phyloP scores from a whole-genome alignment of 495 filamentous ascomycete genomes.

The Aspergillus nidulans region DNA sequence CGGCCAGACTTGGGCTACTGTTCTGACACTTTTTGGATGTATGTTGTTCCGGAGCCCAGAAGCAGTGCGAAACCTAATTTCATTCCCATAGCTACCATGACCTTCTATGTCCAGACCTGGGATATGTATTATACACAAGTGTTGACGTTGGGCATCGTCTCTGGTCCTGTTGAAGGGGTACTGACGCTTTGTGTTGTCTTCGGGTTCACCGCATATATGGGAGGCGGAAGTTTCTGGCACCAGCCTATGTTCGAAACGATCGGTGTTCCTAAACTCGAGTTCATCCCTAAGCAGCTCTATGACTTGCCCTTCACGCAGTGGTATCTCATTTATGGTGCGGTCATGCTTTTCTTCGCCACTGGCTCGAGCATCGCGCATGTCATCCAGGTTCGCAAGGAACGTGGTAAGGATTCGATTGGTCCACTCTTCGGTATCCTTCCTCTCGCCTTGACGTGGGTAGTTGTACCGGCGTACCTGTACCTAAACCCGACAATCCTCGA shows the following conservation, averaged over 20 bases:
- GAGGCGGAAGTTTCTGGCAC: constrained; percentile 90
- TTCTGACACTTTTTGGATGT: constrained; percentile 81
- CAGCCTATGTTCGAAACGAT: constrained; percentile 69
- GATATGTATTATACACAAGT: constrained; percentile 98
- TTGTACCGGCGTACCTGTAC: constrained; percentile 72
- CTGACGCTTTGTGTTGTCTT: constrained; percentile 79
- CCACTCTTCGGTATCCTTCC: constrained; percentile 80
- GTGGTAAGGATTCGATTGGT: constrained; percentile 60
- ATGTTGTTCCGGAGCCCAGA: constrained; percentile 21
- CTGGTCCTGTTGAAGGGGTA: constrained; percentile 93
- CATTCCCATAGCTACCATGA: constrained; percentile 58
- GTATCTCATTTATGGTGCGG: constrained; percentile 85
- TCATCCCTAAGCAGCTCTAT: constrained; percentile 67
- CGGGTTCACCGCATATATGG: constrained; percentile 75
- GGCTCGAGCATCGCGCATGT: constrained; percentile 69
- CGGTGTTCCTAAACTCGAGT: constrained; percentile 58
- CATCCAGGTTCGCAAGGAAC: constrained; percentile 68
- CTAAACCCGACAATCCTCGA: constrained; percentile 79
- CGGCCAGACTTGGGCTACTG: constrained; percentile 86
- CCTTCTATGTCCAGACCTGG: constrained; percentile 98
- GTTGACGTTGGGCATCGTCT: constrained; percentile 85
- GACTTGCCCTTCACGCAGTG: constrained; percentile 80
- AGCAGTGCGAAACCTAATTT: constrained; percentile 17
- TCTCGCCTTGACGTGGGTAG: constrained; percentile 67
- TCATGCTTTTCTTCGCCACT: constrained; percentile 83